phyloP scores from a whole-genome alignment of 2,329 filamentous ascomycete species.

The Cladosporium oxysporum region DNA sequence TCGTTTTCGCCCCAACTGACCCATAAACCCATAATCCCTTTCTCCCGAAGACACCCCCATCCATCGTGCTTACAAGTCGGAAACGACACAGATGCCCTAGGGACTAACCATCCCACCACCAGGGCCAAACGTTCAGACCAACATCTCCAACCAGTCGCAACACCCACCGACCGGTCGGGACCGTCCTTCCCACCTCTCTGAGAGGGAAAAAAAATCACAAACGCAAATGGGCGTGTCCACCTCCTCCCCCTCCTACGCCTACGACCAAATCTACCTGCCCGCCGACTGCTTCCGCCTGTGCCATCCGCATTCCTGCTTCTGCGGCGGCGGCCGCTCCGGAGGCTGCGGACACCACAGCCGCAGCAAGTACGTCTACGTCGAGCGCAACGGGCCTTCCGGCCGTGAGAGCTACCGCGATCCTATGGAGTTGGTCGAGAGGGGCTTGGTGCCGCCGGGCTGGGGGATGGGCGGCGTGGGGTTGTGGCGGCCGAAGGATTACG shows the following conservation, averaged over 20 bases:
- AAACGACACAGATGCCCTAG: too few relatives aligned
- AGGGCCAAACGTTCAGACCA: too few relatives aligned
- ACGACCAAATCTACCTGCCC: conserved; percentile 30
- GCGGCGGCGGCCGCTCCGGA: conserved; percentile 23
- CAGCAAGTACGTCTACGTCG: conserved; percentile 31
- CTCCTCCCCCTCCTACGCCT: conserved; percentile 23
- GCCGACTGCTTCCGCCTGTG: conserved; percentile 31
- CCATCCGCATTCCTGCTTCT: conserved; percentile 27
- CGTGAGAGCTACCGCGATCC: conserved; percentile 30
- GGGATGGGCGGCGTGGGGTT: conserved; percentile 23
- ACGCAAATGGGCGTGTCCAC: conserved; percentile 30
- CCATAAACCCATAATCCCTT: too few relatives aligned
- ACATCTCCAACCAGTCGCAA: too few relatives aligned
- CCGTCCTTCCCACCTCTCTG: too few relatives aligned
- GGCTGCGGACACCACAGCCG: conserved; percentile 6
- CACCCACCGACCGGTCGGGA: too few relatives aligned
- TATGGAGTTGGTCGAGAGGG: conserved; percentile 27
- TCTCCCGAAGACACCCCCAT: too few relatives aligned
- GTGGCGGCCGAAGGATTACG: conserved; percentile 32
- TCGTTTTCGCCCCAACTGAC: too few relatives aligned
- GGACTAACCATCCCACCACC: too few relatives aligned
- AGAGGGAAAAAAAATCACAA: not conserved
- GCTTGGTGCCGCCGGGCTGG: conserved; percentile 20
- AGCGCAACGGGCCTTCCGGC: conserved; percentile 25
- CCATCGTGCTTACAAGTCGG: too few relatives aligned